Conservation (phyloP, 495 filamentous ascomycete genomes). For the Aspergillus bridgeri region DNA sequence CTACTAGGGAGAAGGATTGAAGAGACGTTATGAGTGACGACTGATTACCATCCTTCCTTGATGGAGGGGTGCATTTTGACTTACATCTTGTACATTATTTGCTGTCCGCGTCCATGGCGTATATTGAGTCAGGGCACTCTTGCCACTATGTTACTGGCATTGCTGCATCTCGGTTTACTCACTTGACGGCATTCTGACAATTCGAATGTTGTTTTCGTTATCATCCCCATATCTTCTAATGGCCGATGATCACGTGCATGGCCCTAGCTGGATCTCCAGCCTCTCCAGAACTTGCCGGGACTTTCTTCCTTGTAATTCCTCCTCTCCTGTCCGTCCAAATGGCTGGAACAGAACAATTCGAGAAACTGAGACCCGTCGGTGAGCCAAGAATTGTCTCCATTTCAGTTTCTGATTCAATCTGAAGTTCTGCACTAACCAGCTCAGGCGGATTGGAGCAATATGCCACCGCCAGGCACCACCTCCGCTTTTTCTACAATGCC, state of each 20-base stretch:
- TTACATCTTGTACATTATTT: not conserved
- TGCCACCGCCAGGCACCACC: slow-evolving; percentile 39
- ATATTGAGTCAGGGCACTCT: not conserved
- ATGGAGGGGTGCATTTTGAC: not conserved
- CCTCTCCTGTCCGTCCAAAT: not conserved
- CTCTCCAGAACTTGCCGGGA: not conserved
- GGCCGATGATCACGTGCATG: not conserved
- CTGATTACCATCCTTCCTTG: not conserved
- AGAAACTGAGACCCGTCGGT: slow-evolving; percentile 31
- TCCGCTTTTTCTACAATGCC: slow-evolving; percentile 46
- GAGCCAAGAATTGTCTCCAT: slow-evolving; percentile 8
- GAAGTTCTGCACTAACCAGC: not conserved
- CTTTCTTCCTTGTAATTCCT: not conserved
- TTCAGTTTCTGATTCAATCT: not conserved
- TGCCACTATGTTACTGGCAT: not conserved
- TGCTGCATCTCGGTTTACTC: not conserved
- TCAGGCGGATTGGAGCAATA: slow-evolving; percentile 39
- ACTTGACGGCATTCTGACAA: not conserved
- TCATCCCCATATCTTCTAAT: not conserved
- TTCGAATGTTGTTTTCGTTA: not conserved
- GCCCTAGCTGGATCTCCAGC: not conserved
- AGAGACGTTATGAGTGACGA: not conserved
- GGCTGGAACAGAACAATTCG: slow-evolving; percentile 20
- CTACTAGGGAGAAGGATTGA: not conserved
- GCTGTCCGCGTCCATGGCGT: not conserved